Evolutionary conservation across 805 yeast species (phyloP).

Genomic region (Ogataea philodendri): DNA sequence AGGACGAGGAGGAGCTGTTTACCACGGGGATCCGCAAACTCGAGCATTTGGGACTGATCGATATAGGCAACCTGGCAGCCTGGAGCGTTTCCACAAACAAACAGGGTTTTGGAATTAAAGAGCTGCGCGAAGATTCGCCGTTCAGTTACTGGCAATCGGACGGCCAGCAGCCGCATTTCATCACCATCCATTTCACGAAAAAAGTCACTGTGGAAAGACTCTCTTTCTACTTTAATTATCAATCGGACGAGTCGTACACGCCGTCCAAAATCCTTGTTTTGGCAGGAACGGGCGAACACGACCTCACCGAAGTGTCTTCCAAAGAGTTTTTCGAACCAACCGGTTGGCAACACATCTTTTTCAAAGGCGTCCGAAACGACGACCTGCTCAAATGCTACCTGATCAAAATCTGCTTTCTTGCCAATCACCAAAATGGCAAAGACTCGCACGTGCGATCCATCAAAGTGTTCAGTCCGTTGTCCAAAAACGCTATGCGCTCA

Average conservation of each 20-base stretch:
- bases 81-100: conserved; percentile 84
- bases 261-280: conserved; percentile 65
- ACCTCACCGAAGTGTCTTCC: conserved; percentile 62
- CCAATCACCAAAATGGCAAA: conserved; percentile 93
- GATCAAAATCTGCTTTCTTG: conserved; percentile 56
- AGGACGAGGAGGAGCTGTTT: conserved; percentile 22
- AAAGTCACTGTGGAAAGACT: conserved; percentile 66
- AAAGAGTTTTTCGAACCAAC: conserved; percentile 60
- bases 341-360: conserved; percentile 74
- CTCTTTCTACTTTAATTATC: conserved; percentile 67
- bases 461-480: conserved; percentile 50
- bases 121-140: conserved; percentile 71
- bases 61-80: conserved; percentile 75
- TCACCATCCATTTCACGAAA: conserved; percentile 78
- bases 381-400: conserved; percentile 65
- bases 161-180: conserved; percentile 82
- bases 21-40: conserved; percentile 49
- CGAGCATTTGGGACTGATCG: conserved; percentile 60
- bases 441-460: conserved; percentile 87
- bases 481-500: conserved; percentile 26
- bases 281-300: conserved; percentile 82
- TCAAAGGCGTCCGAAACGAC: conserved; percentile 53
- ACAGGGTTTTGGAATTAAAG: conserved; percentile 67
- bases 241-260: conserved; percentile 86
- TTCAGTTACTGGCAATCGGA: conserved; percentile 91